Percentiles rank a stretch among this genome's conserved stretches.
These are phyloP conservation scores for Herpetospermum pedunculosum DNA, from an alignment of 306 rosid genomes.

Conservation along the genomic window DNA sequence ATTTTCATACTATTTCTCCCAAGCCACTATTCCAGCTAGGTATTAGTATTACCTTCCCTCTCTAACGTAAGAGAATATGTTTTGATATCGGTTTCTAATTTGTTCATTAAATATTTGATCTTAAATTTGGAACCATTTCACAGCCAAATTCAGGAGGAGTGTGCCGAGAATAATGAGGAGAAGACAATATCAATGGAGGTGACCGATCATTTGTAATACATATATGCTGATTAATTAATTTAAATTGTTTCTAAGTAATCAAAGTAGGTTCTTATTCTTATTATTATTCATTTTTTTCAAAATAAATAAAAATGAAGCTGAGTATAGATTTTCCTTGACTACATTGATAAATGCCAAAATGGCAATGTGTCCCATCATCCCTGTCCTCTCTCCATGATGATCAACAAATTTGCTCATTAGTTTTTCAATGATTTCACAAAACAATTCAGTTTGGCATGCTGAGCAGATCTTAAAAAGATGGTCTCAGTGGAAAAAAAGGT, in stretches of 20 bases:
- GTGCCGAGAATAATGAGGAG: background rate
- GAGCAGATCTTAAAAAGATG: background rate
- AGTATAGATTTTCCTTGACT: background rate
- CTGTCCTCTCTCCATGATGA: background rate
- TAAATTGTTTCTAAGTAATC: background rate
- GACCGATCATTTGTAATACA: background rate
- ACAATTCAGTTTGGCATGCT: background rate
- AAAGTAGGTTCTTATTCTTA: background rate
- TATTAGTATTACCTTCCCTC: too few species aligned
- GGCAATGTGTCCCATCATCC: too few species aligned
- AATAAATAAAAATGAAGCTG: background rate
- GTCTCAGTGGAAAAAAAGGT: background rate
- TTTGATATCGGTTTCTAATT: background rate
- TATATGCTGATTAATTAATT: background rate
- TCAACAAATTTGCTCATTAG: background rate
- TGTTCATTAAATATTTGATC: background rate
- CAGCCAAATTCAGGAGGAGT: background rate
- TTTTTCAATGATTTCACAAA: too few species aligned
- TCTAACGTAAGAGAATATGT: background rate
- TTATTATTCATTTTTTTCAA: background rate
- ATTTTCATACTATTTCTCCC: constrained; percentile 38
- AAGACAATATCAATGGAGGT: background rate
- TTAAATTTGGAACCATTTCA: background rate
- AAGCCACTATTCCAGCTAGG: too few species aligned
- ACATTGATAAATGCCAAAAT: background rate